phyloP scores from a whole-genome alignment of 2,329 filamentous ascomycete genomes.

The Zopfia rhizophila region DNA sequence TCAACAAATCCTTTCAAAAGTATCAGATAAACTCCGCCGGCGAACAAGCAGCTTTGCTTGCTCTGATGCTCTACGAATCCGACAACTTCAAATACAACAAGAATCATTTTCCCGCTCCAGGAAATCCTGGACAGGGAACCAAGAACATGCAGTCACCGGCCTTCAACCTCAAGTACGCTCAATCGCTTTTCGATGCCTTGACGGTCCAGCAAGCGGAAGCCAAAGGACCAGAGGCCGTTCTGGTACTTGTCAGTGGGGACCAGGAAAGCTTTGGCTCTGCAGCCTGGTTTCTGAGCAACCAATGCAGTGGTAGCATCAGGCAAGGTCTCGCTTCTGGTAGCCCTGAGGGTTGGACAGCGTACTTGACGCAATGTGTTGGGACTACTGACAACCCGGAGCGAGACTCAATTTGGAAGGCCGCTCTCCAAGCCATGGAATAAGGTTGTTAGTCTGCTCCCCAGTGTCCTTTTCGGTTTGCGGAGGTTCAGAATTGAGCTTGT shows the following conservation, averaged over 20 bases:
- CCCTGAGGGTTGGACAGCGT: conserved; percentile 62
- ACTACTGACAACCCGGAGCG: conserved; percentile 60
- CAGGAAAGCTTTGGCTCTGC: conserved; percentile 67
- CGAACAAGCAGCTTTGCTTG: conserved; percentile 75
- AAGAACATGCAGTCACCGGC: conserved; percentile 71
- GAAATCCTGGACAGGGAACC: conserved; percentile 76
- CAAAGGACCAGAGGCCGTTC: conserved; percentile 55
- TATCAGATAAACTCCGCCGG: conserved; percentile 66
- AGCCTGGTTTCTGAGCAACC: conserved; percentile 69
- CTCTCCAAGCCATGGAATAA: conserved; percentile 42
- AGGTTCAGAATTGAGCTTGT: too few species aligned
- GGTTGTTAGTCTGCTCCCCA: too few species aligned
- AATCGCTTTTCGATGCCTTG: conserved; percentile 52
- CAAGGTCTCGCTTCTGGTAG: conserved; percentile 58
- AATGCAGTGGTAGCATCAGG: conserved; percentile 62
- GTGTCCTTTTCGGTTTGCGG: too few species aligned
- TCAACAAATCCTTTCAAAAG: conserved; percentile 66
- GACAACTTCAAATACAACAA: conserved; percentile 75
- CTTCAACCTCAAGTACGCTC: conserved; percentile 67
- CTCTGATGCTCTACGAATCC: conserved; percentile 77
- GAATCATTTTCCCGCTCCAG: conserved; percentile 67
- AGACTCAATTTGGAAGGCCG: conserved; percentile 61
- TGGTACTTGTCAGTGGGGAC: conserved; percentile 59
- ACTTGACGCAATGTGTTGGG: conserved; percentile 65
- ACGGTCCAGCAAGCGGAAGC: conserved; percentile 41